Percentiles rank a stretch among this genome's conserved stretches.
phyloP scores from a whole-genome alignment of 768 basidiomycete species.

The Lactarius deliciosus region DNA sequence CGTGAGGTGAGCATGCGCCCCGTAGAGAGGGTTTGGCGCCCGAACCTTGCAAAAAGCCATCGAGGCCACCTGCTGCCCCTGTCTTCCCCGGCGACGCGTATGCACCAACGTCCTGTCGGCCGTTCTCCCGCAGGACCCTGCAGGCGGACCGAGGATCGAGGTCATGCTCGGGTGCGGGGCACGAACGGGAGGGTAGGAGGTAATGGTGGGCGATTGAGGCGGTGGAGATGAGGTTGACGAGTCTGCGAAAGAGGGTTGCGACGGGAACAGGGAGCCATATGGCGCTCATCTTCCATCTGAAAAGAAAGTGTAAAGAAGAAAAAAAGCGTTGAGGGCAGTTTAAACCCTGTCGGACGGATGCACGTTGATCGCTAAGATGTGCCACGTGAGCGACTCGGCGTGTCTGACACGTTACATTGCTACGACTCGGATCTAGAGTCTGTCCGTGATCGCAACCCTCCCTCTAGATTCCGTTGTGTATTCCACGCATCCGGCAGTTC shows the following conservation, averaged over 20 bases:
- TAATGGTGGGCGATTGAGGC: slow-evolving; percentile 72
- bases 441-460: background rate
- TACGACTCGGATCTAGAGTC: background rate
- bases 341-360: background rate
- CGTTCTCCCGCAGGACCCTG: slow-evolving; percentile 6
- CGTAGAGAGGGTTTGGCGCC: too few relatives aligned
- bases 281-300: slow-evolving; percentile 42
- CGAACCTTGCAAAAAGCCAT: slow-evolving; percentile 15
- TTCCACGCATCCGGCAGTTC: too few relatives aligned
- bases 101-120: background rate
- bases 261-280: slow-evolving; percentile 58
- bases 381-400: background rate
- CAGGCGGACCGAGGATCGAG: background rate
- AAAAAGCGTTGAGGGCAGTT: background rate
- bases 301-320: background rate
- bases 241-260: slow-evolving; percentile 57
- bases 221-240: slow-evolving; percentile 66
- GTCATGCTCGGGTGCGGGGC: background rate
- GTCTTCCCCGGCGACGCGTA: background rate
- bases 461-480: too few relatives aligned
- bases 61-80: slow-evolving; percentile 6
- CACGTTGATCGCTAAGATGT: background rate
- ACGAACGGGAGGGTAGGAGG: slow-evolving; percentile 37
- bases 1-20: background rate
- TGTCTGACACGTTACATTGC: too few relatives aligned